Base-by-base conservation (phyloP, 257 asterid genomes). In the Solanum habrochaites region DNA sequence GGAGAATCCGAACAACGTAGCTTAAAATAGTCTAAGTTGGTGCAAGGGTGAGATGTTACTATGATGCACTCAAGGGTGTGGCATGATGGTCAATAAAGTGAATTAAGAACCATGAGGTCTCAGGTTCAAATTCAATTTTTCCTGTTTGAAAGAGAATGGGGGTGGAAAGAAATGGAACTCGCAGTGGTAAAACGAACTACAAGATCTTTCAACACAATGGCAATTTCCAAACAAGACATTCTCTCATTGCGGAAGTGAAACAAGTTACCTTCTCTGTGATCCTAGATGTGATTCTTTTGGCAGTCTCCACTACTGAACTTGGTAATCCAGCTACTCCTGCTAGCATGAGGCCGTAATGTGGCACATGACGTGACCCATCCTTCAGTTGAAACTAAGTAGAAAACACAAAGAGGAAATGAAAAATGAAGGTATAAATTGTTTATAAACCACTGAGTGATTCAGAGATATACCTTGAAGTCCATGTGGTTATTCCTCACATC, bases 251-350 rank as follows among this genome's bases (percentile, higher is more conserved):
- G 58, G 37, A 83, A 42, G 83, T 43, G 27, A 15, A 70, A 74
- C 27, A 66, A 80, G 82, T 43, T 85, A 95, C 99, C 98, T 92
- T 92, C 56, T 92, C 90, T 71, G 93, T 92, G 13, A 97, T 93
- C 88, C 87, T 93, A 37, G 95, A 90, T 84, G 98, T 95, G 90
- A 97, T 97, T 89, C 56, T 91, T 90, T 90, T 87, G 40, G 98
- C 99, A 2, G 92, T 90, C 64, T 95, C 95, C 83, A 95, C 92
- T 69, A 97, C 99, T 23, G 95, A 87, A 87, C 86, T 85, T 18
- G 99, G 98, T 90, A 97, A 89, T 87, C 98, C 99, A 86, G 99
- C 99, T 60, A 95, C 96, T 86, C 94, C 94, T 31, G 99, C 98
- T 90, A 97, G 89, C 98, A 94, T 94, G 83, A 97, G 98, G 87